These are phyloP conservation scores for Tritrichomonas musculus DNA, from an alignment of 208 protist genomes.

Conservation along the genomic window DNA sequence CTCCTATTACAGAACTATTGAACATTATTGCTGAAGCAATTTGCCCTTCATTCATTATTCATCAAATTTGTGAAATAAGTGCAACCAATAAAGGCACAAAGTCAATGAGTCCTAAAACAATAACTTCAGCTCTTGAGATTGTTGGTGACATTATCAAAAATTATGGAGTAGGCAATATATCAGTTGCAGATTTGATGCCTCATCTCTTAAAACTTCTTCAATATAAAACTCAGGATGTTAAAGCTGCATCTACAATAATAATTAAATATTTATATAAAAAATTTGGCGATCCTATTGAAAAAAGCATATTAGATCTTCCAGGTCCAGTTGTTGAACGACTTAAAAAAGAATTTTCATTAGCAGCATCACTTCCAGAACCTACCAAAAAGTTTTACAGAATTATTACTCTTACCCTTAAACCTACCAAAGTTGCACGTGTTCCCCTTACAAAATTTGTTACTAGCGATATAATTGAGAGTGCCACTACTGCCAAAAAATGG, in stretches of 20 bases:
- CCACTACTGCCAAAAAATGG: not conserved
- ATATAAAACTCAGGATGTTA: not conserved
- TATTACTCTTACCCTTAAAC: not conserved
- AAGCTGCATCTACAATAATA: not conserved
- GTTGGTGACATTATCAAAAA: not conserved
- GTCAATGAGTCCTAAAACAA: not conserved
- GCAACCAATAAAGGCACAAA: not conserved
- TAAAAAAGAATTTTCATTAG: not conserved
- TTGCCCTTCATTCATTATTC: constrained; percentile 8
- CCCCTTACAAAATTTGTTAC: not conserved
- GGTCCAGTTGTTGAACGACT: not conserved
- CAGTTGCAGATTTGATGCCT: not conserved
- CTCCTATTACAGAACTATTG: not conserved
- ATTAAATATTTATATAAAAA: not conserved
- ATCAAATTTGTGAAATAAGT: not conserved
- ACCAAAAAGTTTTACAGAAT: not conserved
- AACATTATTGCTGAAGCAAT: not conserved
- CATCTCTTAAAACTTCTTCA: not conserved
- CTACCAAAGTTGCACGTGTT: not conserved
- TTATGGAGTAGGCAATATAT: not conserved
- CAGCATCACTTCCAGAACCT: not conserved
- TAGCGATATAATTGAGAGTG: not conserved
- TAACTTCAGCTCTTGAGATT: not conserved
- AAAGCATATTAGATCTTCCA: not conserved
- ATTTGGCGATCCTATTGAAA: not conserved